phyloP scores from a whole-genome alignment of 768 basidiomycete species.

The Polyporus arcularius region DNA sequence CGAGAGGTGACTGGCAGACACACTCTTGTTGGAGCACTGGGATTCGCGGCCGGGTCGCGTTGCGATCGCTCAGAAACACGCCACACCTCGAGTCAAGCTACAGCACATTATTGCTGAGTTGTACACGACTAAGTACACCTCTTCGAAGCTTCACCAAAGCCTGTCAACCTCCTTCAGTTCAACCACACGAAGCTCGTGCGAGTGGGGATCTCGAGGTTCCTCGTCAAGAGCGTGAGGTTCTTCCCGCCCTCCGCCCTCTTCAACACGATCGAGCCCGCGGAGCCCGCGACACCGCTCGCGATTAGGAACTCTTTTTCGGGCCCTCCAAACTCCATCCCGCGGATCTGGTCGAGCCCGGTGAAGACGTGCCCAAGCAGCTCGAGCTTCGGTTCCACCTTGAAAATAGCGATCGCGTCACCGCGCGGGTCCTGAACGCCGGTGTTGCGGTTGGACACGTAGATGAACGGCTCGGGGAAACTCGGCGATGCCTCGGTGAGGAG shows the following conservation, averaged over 20 bases:
- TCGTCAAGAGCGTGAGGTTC: conserved; percentile 51
- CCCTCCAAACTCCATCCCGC: conserved; percentile 62
- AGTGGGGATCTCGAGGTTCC: conserved; percentile 53
- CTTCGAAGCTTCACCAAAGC: not conserved
- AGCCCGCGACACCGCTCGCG: conserved; percentile 54
- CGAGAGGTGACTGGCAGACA: no score
- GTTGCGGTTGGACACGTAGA: conserved; percentile 74
- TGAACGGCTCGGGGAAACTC: conserved; percentile 51
- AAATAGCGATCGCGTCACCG: conserved; percentile 68
- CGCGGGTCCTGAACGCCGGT: conserved; percentile 48
- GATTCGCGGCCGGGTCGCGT: no score
- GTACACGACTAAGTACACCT: not conserved
- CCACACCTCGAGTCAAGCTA: no score
- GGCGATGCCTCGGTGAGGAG: conserved; percentile 52
- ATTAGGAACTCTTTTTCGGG: conserved; percentile 55
- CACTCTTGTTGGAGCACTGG: no score
- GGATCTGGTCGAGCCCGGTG: conserved; percentile 63
- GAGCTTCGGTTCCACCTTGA: conserved; percentile 47
- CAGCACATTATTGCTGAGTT: not conserved
- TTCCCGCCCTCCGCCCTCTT: conserved; percentile 55
- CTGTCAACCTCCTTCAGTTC: not conserved
- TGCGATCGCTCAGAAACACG: no score
- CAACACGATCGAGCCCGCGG: conserved; percentile 58
- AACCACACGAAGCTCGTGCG: conserved; percentile 58
- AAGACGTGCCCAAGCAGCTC: conserved; percentile 54